Evolutionary conservation across 148 eudicot species (phyloP).

Genomic region (Arctostaphylos glauca): DNA sequence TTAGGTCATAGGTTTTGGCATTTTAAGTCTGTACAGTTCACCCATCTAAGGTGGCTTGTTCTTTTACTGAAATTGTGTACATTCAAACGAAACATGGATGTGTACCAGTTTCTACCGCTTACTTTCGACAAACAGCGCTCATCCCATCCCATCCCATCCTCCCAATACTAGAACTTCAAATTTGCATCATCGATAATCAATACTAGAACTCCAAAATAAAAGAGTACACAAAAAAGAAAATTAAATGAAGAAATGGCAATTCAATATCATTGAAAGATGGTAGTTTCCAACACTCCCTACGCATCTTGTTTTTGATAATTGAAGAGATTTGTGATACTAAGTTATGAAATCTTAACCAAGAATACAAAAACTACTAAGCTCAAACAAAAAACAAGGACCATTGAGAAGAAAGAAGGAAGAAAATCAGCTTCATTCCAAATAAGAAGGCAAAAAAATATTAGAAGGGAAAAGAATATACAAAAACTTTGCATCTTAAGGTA

Average conservation of each 20-base stretch:
- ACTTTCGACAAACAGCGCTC: neutral
- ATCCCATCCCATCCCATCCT: neutral
- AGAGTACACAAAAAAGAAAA: neutral
- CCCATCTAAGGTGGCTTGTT: neutral
- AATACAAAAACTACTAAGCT: neutral
- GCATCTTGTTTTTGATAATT: neutral
- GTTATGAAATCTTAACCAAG: neutral
- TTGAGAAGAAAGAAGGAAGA: neutral
- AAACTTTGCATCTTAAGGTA: neutral
- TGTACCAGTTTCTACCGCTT: neutral
- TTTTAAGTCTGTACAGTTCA: neutral
- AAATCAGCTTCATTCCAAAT: neutral
- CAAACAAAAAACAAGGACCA: neutral
- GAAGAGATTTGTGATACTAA: neutral
- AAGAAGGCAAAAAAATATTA: neutral
- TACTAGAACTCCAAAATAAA: neutral
- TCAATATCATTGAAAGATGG: neutral
- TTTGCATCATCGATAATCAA: neutral
- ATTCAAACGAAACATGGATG: neutral
- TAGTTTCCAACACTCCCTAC: neutral
- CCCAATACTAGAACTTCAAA: neutral
- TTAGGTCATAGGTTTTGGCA: neutral
- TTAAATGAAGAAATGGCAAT: neutral
- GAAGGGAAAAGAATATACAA: neutral
- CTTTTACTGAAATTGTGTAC: neutral